Conservation (phyloP, 2,329 filamentous ascomycete genomes). For the Capronia coronata region DNA sequence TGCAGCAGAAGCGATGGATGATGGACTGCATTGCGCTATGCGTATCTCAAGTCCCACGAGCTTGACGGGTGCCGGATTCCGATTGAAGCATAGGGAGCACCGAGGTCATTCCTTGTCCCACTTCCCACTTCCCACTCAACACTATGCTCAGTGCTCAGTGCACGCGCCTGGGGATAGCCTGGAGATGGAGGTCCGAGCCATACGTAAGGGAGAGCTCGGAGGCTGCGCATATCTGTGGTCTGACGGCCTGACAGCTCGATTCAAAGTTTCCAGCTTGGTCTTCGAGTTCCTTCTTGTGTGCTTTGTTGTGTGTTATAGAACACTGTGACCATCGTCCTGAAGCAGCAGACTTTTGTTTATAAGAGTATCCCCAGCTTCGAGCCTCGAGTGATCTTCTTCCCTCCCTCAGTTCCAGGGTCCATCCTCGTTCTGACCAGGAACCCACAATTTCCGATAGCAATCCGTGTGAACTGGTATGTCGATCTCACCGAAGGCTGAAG, state of each 20-base stretch:
- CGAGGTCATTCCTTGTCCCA: constrained; percentile 1
- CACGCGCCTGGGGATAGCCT: not conserved
- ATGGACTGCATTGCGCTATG: not conserved
- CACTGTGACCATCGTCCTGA: not conserved
- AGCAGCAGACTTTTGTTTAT: not conserved
- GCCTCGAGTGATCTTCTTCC: not conserved
- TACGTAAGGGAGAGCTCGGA: not conserved
- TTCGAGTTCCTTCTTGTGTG: not conserved
- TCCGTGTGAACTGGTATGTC: not conserved
- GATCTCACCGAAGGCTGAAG: not conserved
- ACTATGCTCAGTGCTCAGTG: too few species aligned
- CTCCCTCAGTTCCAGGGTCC: not conserved
- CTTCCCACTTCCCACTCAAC: too few species aligned
- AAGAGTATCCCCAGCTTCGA: not conserved
- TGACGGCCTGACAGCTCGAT: not conserved
- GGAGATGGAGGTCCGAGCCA: not conserved
- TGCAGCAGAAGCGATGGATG: not conserved
- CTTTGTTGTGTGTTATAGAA: not conserved
- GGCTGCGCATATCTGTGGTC: not conserved
- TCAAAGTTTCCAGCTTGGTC: not conserved
- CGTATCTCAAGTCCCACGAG: not conserved
- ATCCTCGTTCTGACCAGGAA: not conserved
- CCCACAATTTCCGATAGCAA: not conserved
- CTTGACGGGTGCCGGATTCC: not conserved
- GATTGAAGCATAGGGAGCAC: too few species aligned